phyloP scores from a whole-genome alignment of 768 basidiomycete genomes.

The Lactarius quietus region DNA sequence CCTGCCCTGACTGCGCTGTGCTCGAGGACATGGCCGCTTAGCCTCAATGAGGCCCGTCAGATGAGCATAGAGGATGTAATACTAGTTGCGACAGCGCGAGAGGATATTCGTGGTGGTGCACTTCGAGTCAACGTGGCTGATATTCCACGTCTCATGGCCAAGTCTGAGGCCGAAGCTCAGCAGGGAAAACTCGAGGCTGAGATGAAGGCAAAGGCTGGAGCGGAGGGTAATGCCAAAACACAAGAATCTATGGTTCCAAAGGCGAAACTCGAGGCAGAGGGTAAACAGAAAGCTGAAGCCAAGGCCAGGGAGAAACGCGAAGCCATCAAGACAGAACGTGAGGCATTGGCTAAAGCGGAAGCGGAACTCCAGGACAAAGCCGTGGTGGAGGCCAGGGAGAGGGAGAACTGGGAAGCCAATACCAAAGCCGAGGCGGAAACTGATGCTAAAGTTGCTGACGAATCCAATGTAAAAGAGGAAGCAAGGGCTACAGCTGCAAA shows the following conservation, averaged over 20 bases:
- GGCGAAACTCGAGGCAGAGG: not conserved
- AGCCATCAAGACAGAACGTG: not conserved
- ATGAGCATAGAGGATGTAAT: constrained; percentile 18
- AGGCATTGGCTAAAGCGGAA: not conserved
- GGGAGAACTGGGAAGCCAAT: not conserved
- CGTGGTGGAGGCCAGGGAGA: not conserved
- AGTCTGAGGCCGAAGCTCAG: too few species aligned
- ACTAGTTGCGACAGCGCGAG: constrained; percentile 14
- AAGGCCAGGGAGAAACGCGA: not conserved
- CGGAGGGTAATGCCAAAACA: too few species aligned
- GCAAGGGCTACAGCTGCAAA: not conserved
- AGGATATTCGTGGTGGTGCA: constrained; percentile 5
- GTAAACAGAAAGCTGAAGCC: not conserved
- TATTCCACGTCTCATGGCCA: not conserved
- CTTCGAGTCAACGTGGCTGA: not conserved
- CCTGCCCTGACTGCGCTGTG: constrained; percentile 18
- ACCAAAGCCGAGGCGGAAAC: not conserved
- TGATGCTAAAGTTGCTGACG: not conserved
- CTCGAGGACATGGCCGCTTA: not conserved
- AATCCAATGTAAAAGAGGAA: not conserved
- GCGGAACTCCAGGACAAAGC: not conserved
- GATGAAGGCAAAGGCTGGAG: too few species aligned
- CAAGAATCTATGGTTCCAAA: not conserved
- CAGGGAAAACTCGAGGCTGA: not conserved
- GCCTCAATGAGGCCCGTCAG: constrained; percentile 9